Conservation (phyloP, 257 asterid species). For the Solanum boliviense region DNA sequence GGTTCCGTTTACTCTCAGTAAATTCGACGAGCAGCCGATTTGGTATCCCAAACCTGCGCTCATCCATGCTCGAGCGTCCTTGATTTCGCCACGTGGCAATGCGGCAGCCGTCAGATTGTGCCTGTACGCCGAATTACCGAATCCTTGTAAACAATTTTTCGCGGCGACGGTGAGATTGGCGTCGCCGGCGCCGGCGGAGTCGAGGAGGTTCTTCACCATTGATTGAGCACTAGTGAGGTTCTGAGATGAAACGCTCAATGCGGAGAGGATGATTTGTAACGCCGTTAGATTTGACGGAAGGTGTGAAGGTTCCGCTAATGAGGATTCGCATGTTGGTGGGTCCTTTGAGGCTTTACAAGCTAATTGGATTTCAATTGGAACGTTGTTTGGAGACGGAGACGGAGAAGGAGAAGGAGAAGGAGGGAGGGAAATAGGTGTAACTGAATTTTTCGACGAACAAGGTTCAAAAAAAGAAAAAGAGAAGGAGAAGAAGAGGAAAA, state of each 20-base stretch:
- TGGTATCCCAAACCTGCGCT: constrained; percentile 1
- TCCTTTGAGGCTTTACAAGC: constrained; percentile 3
- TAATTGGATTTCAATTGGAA: background rate
- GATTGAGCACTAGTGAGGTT: background rate
- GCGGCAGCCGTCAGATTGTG: background rate
- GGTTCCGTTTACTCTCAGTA: constrained; percentile 3
- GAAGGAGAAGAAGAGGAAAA: background rate
- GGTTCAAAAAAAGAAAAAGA: background rate
- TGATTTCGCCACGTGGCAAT: background rate
- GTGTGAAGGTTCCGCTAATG: background rate
- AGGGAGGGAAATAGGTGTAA: background rate
- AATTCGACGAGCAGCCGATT: background rate
- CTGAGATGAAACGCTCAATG: background rate
- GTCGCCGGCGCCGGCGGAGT: background rate
- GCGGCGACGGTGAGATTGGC: background rate
- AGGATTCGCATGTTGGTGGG: background rate
- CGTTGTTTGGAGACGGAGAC: background rate
- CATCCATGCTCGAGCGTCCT: constrained; percentile 11
- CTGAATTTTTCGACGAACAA: background rate
- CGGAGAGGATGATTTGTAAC: constrained; percentile 5
- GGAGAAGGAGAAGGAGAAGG: background rate
- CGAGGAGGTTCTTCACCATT: background rate
- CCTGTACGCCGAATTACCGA: background rate
- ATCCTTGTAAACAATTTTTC: background rate
- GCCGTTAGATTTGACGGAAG: background rate